These are phyloP conservation scores for Saccharomycopsis sp. DNA, from an alignment of 805 yeast species.

Conservation along the genomic window DNA sequence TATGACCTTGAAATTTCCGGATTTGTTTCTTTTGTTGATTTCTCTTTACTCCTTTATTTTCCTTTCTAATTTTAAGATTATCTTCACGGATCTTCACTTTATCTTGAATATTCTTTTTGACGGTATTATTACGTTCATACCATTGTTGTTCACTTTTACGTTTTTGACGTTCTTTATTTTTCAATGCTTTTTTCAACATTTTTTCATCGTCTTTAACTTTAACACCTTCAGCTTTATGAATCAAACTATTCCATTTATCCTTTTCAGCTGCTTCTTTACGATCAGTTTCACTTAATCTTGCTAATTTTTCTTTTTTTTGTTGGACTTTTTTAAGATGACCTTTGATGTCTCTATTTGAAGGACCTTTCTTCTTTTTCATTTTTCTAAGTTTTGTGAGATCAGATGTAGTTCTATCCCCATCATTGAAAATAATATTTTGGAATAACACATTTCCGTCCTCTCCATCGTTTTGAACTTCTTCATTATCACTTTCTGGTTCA, in stretches of 20 bases:
- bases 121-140: constrained; percentile 79
- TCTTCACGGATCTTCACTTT: constrained; percentile 86
- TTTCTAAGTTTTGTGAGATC: constrained; percentile 53
- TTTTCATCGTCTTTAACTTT: constrained; percentile 87
- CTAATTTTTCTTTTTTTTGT: constrained; percentile 55
- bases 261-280: constrained; percentile 56
- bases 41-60: constrained; percentile 71
- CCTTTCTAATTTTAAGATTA: constrained; percentile 75
- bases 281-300: constrained; percentile 47
- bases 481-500: constrained; percentile 23
- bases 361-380: constrained; percentile 63
- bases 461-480: constrained; percentile 19
- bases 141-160: constrained; percentile 84
- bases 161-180: constrained; percentile 73
- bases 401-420: constrained; percentile 70
- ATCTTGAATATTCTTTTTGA: constrained; percentile 61
- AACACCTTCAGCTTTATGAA: constrained; percentile 80
- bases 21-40: constrained; percentile 62
- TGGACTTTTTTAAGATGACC: constrained; percentile 75
- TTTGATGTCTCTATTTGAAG: constrained; percentile 71
- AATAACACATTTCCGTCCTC: constrained; percentile 44
- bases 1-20: constrained; percentile 35
- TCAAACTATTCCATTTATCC: constrained; percentile 74
- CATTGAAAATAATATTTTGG: constrained; percentile 73
- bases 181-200: constrained; percentile 74